Evolutionary conservation across 1,139 yeast genomes (phyloP).

Genomic region (Saccharomycopsis crataegensis): DNA sequence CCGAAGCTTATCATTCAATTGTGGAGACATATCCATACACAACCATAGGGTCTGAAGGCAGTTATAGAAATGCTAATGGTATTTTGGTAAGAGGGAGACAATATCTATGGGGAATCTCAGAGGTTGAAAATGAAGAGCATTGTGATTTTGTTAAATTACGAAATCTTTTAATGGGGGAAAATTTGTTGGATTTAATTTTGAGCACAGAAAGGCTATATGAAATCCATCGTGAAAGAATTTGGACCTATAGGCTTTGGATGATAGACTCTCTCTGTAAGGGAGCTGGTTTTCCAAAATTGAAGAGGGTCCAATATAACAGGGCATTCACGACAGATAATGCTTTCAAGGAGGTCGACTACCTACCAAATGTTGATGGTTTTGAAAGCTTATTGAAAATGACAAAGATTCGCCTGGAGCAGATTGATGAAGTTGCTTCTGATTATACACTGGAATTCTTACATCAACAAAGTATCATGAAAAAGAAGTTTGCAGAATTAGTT

Average conservation of each 20-base stretch:
- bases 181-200: conserved; percentile 52
- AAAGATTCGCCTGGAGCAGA: conserved; percentile 30
- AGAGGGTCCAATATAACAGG: conserved; percentile 16
- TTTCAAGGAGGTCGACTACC: conserved; percentile 26
- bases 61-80: conserved; percentile 30
- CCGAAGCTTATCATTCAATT: conserved; percentile 30
- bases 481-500: conserved; percentile 42
- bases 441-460: conserved; percentile 43
- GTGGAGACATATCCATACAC: conserved; percentile 48
- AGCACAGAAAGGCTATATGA: conserved; percentile 55
- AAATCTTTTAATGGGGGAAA: conserved; percentile 41
- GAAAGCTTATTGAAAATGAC: conserved; percentile 34
- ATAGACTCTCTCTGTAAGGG: conserved; percentile 7
- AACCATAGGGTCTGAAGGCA: conserved; percentile 45
- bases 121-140: conserved; percentile 55
- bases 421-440: conserved; percentile 36
- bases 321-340: conserved; percentile 21
- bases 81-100: conserved; percentile 50
- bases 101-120: conserved; percentile 70
- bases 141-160: conserved; percentile 59
- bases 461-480: conserved; percentile 38
- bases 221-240: conserved; percentile 39
- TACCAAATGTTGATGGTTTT: conserved; percentile 26
- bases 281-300: background rate
- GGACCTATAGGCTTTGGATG: conserved; percentile 36